Conservation (phyloP, 495 filamentous ascomycete species). For the Neurospora tetrasperma region DNA sequence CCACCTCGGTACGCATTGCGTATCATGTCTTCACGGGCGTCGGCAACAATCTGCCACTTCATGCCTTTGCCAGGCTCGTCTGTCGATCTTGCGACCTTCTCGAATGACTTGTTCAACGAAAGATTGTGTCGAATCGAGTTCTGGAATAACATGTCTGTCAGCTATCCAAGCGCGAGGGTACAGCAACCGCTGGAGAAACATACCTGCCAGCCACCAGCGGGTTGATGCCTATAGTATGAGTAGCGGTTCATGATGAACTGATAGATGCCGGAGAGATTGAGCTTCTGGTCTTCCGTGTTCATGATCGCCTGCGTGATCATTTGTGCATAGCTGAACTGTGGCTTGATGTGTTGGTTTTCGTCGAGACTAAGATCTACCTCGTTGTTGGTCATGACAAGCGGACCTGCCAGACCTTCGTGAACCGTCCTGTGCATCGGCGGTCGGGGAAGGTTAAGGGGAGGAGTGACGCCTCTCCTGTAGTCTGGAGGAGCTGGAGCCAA, state of each 20-base stretch:
- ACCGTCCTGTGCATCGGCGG: constrained; percentile 33
- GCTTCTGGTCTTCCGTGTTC: constrained; percentile 68
- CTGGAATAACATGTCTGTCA: constrained; percentile 29
- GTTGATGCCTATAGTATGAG: constrained; percentile 78
- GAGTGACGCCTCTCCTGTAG: constrained; percentile 58
- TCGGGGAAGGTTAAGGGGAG: constrained; percentile 35
- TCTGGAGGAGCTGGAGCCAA: constrained; percentile 62
- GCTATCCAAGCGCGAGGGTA: background rate
- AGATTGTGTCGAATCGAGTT: constrained; percentile 96
- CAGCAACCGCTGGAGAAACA: constrained; percentile 13
- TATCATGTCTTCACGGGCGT: constrained; percentile 63
- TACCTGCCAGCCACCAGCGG: constrained; percentile 75
- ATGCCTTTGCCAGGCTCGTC: constrained; percentile 97
- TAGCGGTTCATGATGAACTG: constrained; percentile 81
- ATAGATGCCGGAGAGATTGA: constrained; percentile 85
- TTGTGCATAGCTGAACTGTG: constrained; percentile 91
- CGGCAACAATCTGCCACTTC: constrained; percentile 89
- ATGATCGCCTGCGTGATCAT: constrained; percentile 95
- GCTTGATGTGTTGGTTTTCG: constrained; percentile 77
- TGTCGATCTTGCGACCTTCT: constrained; percentile 80
- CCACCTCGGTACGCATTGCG: constrained; percentile 37
- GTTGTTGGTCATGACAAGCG: constrained; percentile 36
- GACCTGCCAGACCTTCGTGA: constrained; percentile 23
- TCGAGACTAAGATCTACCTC: constrained; percentile 79
- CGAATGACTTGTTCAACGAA: constrained; percentile 85